Evolutionary conservation across 352 stramenopile genomes (phyloP).

Genomic region (Pythium aquatile): DNA sequence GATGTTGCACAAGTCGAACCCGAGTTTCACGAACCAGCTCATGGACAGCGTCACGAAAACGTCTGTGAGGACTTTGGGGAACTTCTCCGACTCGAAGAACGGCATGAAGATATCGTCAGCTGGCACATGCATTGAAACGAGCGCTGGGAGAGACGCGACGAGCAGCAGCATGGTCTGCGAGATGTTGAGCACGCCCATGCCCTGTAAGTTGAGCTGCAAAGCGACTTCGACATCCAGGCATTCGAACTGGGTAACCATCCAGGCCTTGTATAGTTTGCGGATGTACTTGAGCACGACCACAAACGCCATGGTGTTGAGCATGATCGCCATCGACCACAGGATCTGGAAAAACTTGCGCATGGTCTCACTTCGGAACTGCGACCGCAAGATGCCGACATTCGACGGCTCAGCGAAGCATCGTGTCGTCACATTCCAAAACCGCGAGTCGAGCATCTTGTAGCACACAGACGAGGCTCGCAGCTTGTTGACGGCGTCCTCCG

Average conservation of each 20-base stretch:
- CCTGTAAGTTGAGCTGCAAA: constrained; percentile 43
- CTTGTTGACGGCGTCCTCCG: constrained; percentile 19
- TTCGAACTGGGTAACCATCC: constrained; percentile 34
- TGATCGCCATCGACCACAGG: constrained; percentile 37
- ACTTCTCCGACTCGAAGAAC: constrained; percentile 19
- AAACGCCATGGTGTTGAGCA: constrained; percentile 51
- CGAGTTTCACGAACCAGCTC: constrained; percentile 51
- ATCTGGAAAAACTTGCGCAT: constrained; percentile 46
- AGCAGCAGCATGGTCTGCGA: constrained; percentile 41
- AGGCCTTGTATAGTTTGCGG: constrained; percentile 36
- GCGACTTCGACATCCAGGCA: constrained; percentile 38
- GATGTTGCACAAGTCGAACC: constrained; percentile 43
- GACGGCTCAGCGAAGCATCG: constrained; percentile 38
- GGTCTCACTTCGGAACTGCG: constrained; percentile 23
- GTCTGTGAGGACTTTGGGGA: constrained; percentile 22
- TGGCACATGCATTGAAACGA: constrained; percentile 38
- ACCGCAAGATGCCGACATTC: constrained; percentile 23
- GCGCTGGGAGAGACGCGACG: constrained; percentile 28
- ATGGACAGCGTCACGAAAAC: constrained; percentile 46
- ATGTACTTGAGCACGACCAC: constrained; percentile 47
- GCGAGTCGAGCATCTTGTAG: constrained; percentile 40
- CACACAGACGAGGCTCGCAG: constrained; percentile 35
- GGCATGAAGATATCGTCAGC: constrained; percentile 32
- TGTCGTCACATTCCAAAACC: constrained; percentile 28
- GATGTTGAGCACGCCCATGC: constrained; percentile 43